Evolutionary conservation across 1,284 basidiomycete genomes (phyloP).

Genomic region (Cryptococcus hybrid): DNA sequence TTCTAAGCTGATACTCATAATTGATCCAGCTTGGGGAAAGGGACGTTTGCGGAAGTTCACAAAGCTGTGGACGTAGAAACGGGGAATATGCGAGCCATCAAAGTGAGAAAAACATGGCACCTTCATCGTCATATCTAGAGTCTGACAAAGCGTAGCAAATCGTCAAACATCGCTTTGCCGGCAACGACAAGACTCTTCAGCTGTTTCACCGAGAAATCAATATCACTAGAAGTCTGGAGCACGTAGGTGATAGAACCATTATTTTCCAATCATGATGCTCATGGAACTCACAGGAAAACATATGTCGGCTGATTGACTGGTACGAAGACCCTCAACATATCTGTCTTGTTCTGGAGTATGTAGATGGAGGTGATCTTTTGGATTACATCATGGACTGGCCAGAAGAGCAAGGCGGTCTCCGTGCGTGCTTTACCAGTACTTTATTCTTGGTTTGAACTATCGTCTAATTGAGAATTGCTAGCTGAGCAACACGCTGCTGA

Average conservation of each 20-base stretch:
- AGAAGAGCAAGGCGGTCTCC: constrained; percentile 52
- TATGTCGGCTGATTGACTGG: constrained; percentile 75
- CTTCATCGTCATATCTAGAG: constrained; percentile 15
- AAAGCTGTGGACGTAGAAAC: constrained; percentile 48
- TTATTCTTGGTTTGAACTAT: too few relatives aligned
- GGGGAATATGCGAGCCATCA: constrained; percentile 46
- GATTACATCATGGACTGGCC: constrained; percentile 64
- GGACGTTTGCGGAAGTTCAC: constrained; percentile 50
- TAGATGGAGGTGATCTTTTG: constrained; percentile 85
- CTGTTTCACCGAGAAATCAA: constrained; percentile 71
- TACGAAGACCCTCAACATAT: constrained; percentile 69
- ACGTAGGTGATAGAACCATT: constrained; percentile 50
- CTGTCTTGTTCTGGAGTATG: constrained; percentile 56
- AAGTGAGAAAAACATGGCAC: constrained; percentile 28
- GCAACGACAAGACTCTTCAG: constrained; percentile 52
- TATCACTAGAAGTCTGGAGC: constrained; percentile 70
- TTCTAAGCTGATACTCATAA: not conserved
- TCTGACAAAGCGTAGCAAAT: constrained; percentile 27
- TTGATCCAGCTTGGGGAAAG: constrained; percentile 41
- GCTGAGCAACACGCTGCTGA: constrained; percentile 43
- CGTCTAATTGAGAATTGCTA: constrained; percentile 8
- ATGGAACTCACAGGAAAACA: constrained; percentile 58
- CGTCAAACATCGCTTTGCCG: constrained; percentile 50
- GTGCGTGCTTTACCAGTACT: constrained; percentile 52
- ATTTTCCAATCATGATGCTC: not conserved